Conservation (phyloP, 495 filamentous ascomycete genomes). For the Penicillium bialowiezense region DNA sequence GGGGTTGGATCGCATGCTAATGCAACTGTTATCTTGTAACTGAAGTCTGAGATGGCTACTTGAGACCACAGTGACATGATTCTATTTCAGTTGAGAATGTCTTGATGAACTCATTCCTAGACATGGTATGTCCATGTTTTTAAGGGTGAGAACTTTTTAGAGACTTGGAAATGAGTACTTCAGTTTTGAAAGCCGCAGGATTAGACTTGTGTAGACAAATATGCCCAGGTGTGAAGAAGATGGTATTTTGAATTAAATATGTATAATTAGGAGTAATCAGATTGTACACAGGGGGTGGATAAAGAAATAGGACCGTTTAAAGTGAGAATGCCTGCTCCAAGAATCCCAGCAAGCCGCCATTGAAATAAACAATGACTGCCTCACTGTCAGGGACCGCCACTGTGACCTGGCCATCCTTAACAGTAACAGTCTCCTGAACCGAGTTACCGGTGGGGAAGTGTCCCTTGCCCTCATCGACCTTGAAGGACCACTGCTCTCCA, state of each 20-base stretch:
- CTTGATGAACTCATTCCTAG: no score
- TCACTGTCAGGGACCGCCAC: constrained; percentile 6
- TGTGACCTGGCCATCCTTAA: background rate
- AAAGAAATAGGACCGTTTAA: background rate
- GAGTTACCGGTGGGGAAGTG: constrained; percentile 1
- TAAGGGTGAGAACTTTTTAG: no score
- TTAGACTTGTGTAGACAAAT: no score
- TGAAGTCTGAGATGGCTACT: no score
- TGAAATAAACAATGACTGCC: constrained; percentile 7
- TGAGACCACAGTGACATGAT: no score
- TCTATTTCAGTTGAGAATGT: no score
- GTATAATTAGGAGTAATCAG: background rate
- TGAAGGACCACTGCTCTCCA: constrained; percentile 23
- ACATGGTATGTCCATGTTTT: no score
- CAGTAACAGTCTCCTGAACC: constrained; percentile 2
- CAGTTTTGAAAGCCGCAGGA: no score
- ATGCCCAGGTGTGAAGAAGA: no score
- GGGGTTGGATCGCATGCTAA: constrained; percentile 30
- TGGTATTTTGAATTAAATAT: background rate
- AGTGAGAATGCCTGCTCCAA: background rate
- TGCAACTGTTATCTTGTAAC: constrained; percentile 50
- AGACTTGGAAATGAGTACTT: no score
- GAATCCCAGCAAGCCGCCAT: background rate
- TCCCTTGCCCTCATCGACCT: constrained; percentile 16
- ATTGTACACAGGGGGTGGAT: background rate